Percentiles rank a stretch among this genome's conserved stretches.
phyloP scores from a whole-genome alignment of 768 basidiomycete species.

The Termitomyces sp. region DNA sequence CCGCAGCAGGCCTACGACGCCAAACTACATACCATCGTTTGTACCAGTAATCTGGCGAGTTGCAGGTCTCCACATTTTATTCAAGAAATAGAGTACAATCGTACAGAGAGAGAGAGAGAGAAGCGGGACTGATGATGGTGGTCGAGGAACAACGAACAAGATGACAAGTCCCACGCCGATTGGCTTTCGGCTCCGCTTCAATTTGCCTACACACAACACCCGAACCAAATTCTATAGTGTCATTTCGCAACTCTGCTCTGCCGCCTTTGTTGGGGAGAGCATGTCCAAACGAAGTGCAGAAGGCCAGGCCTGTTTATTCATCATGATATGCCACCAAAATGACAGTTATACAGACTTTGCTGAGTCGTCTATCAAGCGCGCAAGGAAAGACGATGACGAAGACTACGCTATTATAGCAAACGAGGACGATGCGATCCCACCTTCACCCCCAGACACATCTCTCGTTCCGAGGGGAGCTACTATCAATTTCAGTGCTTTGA shows the following conservation, averaged over 20 bases:
- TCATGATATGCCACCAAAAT: not conserved
- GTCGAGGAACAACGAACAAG: slow-evolving; percentile 26
- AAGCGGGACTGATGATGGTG: slow-evolving; percentile 25
- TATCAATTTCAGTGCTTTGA: slow-evolving; percentile 85
- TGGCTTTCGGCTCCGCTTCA: slow-evolving; percentile 34
- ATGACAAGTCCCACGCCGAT: slow-evolving; percentile 11
- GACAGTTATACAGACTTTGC: slow-evolving; percentile 16
- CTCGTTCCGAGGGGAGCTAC: slow-evolving; percentile 69
- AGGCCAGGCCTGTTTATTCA: slow-evolving; percentile 23
- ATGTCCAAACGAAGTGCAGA: slow-evolving; percentile 40
- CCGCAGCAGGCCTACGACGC: slow-evolving; percentile 7
- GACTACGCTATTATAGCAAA: slow-evolving; percentile 58
- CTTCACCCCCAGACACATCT: slow-evolving; percentile 48
- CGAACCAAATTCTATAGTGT: not conserved
- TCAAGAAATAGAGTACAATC: slow-evolving; percentile 31
- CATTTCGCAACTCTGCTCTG: not conserved
- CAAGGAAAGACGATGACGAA: slow-evolving; percentile 45
- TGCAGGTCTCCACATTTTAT: slow-evolving; percentile 82
- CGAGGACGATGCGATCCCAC: slow-evolving; percentile 55
- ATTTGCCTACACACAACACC: slow-evolving; percentile 19
- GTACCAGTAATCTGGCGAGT: slow-evolving; percentile 90
- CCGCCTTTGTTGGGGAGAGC: not conserved
- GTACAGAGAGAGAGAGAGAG: slow-evolving; percentile 13
- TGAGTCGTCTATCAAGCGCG: slow-evolving; percentile 38
- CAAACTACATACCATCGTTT: slow-evolving; percentile 71